A percentile compares a stretch with the other conserved stretches of the same genome.
Conservation (phyloP, 139 green algal genomes). For the Coelastrella sp. region DNA sequence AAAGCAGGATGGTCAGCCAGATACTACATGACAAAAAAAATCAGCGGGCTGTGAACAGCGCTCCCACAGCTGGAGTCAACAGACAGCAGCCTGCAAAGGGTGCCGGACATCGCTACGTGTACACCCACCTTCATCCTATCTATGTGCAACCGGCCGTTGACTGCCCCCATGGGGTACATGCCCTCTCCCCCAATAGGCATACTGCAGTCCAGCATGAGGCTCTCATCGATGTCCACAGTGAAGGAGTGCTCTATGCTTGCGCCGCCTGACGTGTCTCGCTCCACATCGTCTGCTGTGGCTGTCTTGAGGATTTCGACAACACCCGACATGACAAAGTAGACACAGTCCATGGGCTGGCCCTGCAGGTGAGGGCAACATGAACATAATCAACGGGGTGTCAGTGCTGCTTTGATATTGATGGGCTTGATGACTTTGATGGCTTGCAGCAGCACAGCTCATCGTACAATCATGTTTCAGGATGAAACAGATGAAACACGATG, state of each 20-base stretch:
- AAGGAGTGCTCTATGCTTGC: slow-evolving; percentile 53
- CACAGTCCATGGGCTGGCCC: slow-evolving; percentile 63
- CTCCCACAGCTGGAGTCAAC: too few relatives aligned
- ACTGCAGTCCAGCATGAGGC: slow-evolving; percentile 59
- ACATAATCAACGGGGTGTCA: too few relatives aligned
- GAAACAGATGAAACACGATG: too few relatives aligned
- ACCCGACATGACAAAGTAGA: slow-evolving; percentile 70
- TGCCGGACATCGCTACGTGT: not conserved
- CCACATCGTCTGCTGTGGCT: not conserved
- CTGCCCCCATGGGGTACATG: not conserved
- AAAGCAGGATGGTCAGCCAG: too few relatives aligned
- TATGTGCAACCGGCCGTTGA: slow-evolving; percentile 67
- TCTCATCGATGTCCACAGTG: slow-evolving; percentile 70
- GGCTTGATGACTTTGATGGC: not conserved
- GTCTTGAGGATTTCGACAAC: slow-evolving; percentile 66
- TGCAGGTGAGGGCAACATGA: slow-evolving; percentile 3
- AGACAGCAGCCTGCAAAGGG: not conserved
- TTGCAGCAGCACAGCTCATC: not conserved
- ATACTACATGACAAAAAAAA: not conserved
- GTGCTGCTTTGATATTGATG: too few relatives aligned
- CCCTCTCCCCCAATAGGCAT: slow-evolving; percentile 1
- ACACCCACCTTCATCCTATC: slow-evolving; percentile 57
- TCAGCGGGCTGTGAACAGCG: not conserved
- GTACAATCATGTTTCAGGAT: too few relatives aligned
- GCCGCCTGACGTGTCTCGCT: slow-evolving; percentile 4